phyloP scores from a whole-genome alignment of 345 rosid genomes.

The Eucalyptus pauciflora region DNA sequence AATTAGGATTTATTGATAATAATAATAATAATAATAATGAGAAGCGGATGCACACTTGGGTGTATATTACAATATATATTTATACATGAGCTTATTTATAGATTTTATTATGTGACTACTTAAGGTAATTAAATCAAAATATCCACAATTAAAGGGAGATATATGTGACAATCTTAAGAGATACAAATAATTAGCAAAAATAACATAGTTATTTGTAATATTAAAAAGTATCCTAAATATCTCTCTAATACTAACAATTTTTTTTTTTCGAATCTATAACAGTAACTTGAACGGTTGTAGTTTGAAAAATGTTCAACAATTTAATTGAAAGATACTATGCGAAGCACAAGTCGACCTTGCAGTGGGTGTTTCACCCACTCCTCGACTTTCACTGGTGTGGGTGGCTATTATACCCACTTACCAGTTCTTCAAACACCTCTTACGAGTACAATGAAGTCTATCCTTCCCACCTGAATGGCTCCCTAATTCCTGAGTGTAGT shows the following conservation, averaged over 20 bases:
- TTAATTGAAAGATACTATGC: fast-evolving
- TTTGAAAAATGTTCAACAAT: too few species aligned
- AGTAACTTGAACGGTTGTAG: fast-evolving
- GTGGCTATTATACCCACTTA: fast-evolving
- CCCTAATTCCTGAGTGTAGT: too few species aligned
- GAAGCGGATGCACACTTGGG: neutral
- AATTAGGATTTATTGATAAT: neutral
- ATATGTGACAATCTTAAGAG: too few species aligned
- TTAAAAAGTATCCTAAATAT: neutral
- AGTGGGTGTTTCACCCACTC: fast-evolving
- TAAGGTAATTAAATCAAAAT: neutral
- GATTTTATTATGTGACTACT: neutral
- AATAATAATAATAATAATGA: too few species aligned
- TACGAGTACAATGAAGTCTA: fast-evolving
- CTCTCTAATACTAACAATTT: too few species aligned
- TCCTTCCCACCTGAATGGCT: too few species aligned
- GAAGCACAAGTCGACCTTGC: fast-evolving
- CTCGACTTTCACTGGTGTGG: too few species aligned
- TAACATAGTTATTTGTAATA: too few species aligned
- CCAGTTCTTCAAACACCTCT: fast-evolving
- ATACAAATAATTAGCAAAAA: too few species aligned
- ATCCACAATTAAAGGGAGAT: neutral
- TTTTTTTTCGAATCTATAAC: fast-evolving
- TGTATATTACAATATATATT: neutral
- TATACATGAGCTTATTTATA: neutral